phyloP scores from a whole-genome alignment of 192 early-diverging fungal genomes.

The Paraglomus brasilianum region DNA sequence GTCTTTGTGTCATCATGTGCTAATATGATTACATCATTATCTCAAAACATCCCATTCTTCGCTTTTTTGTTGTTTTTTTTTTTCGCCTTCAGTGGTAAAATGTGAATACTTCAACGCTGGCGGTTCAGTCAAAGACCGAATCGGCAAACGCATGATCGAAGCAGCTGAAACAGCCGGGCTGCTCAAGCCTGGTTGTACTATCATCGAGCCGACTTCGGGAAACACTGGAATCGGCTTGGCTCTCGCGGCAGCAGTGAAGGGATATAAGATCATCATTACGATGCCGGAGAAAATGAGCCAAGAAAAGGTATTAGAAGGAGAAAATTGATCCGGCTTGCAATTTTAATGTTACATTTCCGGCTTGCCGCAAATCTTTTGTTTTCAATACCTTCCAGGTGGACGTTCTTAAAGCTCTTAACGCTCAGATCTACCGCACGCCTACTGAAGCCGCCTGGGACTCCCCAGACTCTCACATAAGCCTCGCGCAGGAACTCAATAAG shows the following conservation, averaged over 20 bases:
- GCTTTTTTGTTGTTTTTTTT: conserved; percentile 31
- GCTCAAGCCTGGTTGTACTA: conserved; percentile 88
- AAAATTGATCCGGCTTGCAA: too few species aligned
- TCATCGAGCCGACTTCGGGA: conserved; percentile 99
- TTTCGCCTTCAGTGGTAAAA: conserved; percentile 68
- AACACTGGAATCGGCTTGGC: conserved; percentile 99
- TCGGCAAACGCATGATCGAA: conserved; percentile 95
- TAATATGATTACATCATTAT: too few species aligned
- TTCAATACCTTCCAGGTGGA: conserved; percentile 72
- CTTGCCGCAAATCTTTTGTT: too few species aligned
- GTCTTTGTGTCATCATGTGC: too few species aligned
- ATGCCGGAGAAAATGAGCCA: conserved; percentile 99
- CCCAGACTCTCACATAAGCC: conserved; percentile 97
- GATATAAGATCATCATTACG: conserved; percentile 97
- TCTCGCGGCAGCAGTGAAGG: conserved; percentile 96
- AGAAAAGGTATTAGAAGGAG: conserved; percentile 70
- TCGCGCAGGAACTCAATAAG: conserved; percentile 88
- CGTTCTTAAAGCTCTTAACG: conserved; percentile 94
- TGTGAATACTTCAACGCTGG: conserved; percentile 99
- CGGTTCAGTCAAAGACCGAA: conserved; percentile 98
- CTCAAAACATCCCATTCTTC: not conserved
- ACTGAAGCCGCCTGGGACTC: conserved; percentile 99
- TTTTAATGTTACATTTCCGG: too few species aligned
- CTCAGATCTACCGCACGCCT: conserved; percentile 97
- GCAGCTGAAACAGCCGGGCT: conserved; percentile 89